Evolutionary conservation across 1,284 basidiomycete genomes (phyloP), one percentile per base, ranked within the genome.

Genomic region (Tilletia horrida): DNA sequence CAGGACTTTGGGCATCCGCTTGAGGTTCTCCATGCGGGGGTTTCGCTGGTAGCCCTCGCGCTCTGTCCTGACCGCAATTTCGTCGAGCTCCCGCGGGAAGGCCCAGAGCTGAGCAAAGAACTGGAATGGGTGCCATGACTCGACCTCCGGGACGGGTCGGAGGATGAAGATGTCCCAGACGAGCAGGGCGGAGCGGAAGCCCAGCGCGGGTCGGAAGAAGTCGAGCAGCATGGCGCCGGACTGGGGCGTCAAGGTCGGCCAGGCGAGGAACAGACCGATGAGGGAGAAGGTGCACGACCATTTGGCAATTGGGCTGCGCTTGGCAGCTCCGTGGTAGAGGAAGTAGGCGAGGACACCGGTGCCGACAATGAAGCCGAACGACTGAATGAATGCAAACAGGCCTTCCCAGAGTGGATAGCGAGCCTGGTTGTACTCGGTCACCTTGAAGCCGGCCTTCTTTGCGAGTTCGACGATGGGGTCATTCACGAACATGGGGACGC

Each of bases 81-180:
- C 77, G 43, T 73, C 71, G 42, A 71, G 66, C 67, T 79, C 77
- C 65, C 71, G 72, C 59, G 80, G 79, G 69, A 81, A 79, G 2
- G 78, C 76, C 75, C 76, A 80, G 27, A 81, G 75, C 57, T 80
- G 76, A n/a, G 74, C 73, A 65, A 79, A 76, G 71, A 78, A 76
- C 62, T 70, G 65, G 16, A 68, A 66, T 62, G 71, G 68, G 27
- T 63, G 66, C 80, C 80, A 81, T 1, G 47, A 55, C 16, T 75
- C 50, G 42, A 81, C 78, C 62, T 81, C 79, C 18, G 75, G 65
- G 23, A 64, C 29, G 31, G 73, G 63, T 27, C 80, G 76, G 62
- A 81, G 78, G 48, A 70, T 68, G 67, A 79, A 79, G 45, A 81
- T 75, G 66, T 81, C 80, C 78, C 78, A 81, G 23, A 76, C 71